A percentile compares a stretch with the other conserved stretches of the same genome.
phyloP scores from a whole-genome alignment of 768 basidiomycete species.

The Tubosaeta sp. region DNA sequence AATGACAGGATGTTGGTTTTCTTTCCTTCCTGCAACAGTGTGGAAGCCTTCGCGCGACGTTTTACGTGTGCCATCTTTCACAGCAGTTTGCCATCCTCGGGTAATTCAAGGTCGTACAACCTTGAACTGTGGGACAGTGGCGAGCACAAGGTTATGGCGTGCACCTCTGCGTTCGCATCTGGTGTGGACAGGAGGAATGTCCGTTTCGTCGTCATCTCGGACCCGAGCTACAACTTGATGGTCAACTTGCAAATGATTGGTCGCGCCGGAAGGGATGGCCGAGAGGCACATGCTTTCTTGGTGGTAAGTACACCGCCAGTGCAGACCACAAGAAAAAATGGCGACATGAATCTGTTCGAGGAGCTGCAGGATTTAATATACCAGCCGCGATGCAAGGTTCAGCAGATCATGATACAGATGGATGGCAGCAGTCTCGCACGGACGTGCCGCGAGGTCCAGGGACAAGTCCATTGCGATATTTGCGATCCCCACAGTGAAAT shows the following conservation, averaged over 20 bases:
- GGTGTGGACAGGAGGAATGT: background rate
- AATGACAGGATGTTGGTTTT: background rate
- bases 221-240: background rate
- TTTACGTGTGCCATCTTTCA: background rate
- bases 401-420: background rate
- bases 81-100: background rate
- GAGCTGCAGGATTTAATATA: no score
- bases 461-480: conserved; percentile 3
- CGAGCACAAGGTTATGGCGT: background rate
- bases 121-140: background rate
- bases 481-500: conserved; percentile 1
- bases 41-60: no score
- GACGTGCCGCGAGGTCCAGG: background rate
- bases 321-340: no score
- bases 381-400: no score
- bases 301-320: background rate
- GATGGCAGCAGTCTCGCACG: background rate
- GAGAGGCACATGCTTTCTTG: background rate
- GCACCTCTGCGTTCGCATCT: background rate
- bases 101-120: background rate
- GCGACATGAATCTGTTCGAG: no score
- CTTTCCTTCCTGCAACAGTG: background rate
- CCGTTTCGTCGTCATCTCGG: background rate
- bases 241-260: background rate
- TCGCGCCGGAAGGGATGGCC: background rate